Conservation (phyloP, 2,329 filamentous ascomycete species). For the Trichoderma cornu-damae region DNA sequence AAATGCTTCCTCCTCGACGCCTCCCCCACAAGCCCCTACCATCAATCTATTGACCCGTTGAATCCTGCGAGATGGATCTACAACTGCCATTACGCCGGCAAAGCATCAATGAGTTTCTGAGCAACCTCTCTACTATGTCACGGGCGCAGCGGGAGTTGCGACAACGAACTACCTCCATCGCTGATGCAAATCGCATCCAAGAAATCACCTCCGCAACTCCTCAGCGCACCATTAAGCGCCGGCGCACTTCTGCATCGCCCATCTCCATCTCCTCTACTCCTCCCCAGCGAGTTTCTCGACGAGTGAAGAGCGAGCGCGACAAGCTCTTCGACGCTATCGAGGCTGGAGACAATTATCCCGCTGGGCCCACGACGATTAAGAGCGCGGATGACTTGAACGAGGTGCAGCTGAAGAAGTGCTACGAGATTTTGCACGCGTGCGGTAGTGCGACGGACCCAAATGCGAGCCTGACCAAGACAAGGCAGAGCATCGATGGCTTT, state of each 20-base stretch:
- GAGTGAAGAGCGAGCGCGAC: slow-evolving; percentile 20
- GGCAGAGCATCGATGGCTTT: slow-evolving; percentile 31
- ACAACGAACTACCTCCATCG: neutral
- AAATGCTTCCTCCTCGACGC: neutral
- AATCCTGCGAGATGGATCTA: neutral
- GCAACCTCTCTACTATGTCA: neutral
- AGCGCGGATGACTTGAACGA: slow-evolving; percentile 28
- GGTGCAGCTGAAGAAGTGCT: slow-evolving; percentile 28
- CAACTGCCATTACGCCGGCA: neutral
- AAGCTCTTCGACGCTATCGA: slow-evolving; percentile 27
- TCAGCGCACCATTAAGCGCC: slow-evolving; percentile 17
- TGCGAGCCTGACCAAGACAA: slow-evolving; percentile 25
- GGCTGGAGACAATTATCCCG: slow-evolving; percentile 21
- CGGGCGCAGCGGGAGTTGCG: neutral
- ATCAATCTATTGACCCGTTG: neutral
- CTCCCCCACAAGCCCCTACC: neutral
- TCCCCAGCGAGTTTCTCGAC: neutral
- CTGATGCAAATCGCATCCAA: slow-evolving; percentile 8
- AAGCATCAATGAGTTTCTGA: neutral
- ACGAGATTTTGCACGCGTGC: slow-evolving; percentile 33
- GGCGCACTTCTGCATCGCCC: slow-evolving; percentile 20
- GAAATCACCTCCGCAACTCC: slow-evolving; percentile 9
- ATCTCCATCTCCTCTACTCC: slow-evolving; percentile 20
- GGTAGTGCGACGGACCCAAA: slow-evolving; percentile 26
- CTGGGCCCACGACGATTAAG: slow-evolving; percentile 22